Evolutionary conservation across 176 grass and related monocot species (phyloP), one percentile per base, ranked within the genome.

Genomic region (Paspalum notatum): DNA sequence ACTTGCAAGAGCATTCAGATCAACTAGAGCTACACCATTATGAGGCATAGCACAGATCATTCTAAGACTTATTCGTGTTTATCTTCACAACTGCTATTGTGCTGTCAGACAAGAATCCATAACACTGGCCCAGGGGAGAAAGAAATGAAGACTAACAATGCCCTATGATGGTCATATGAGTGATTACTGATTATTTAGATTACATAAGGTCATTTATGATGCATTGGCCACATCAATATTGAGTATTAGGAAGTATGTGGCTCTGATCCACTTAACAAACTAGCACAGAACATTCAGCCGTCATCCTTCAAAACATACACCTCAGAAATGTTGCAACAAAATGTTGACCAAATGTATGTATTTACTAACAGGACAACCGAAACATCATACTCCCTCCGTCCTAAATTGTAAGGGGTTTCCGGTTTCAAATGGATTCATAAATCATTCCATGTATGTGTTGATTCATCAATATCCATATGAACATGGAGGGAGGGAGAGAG

Each of bases 291-390:
- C 38, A 71, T n/a, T 3, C 56, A 46, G 6, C n/a, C 61, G 13
- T 15, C 12, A 43, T 66, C 39, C 57, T 62, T 64, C 56, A 12
- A 50, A 71, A 71, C 46, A 64, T 72, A 27, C 48, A 25, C 24
- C 74, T 51, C 46, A 71, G 24, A 71, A 71, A 71, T 15, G 51
- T 17, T 61, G 62, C 77, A 54, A 9, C 61, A 48, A 22, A 49
- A 8, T 43, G 42, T 43, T 68, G 18, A 59, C 43, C 17, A 32
- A 81, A 60, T 81, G 12, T 32, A 53, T 82, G 22, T 49, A 53
- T 82, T 25, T 15, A 27, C 13, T 51, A 68, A 68, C 5, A 80
- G 7, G 46, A 69, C 2, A 16, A 43, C 52, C 52, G 14, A 18
- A 44, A 48, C 17, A 39, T 11, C 48, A 72, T 32, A 32, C 32